These are phyloP conservation scores for Alternaria dauci DNA, from an alignment of 2,329 filamentous ascomycete species.

Conservation along the genomic window DNA sequence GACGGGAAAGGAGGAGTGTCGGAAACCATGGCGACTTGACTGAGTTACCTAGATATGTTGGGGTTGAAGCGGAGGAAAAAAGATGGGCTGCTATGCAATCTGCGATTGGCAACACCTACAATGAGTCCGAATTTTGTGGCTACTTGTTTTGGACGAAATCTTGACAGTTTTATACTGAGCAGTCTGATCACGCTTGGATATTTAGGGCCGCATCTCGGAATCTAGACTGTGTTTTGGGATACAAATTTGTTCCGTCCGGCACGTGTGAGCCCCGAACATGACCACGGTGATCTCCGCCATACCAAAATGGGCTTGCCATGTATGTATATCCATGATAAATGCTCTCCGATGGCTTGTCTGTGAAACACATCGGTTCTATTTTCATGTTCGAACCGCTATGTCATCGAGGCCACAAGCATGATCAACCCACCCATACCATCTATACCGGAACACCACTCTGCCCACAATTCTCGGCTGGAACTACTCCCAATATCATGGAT, in stretches of 20 bases:
- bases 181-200: neutral
- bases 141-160: neutral
- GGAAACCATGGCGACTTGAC: neutral
- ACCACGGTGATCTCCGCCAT: neutral
- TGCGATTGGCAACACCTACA: neutral
- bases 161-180: neutral
- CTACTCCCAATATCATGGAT: neutral
- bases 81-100: neutral
- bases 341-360: neutral
- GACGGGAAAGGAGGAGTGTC: slow-evolving; percentile 42
- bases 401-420: slow-evolving; percentile 56
- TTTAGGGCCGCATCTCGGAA: neutral
- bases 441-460: slow-evolving; percentile 58
- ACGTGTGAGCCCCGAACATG: neutral
- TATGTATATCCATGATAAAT: neutral
- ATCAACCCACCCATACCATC: slow-evolving; percentile 57
- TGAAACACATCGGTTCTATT: too few relatives aligned
- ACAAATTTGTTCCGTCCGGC: slow-evolving; percentile 3
- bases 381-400: neutral
- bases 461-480: slow-evolving; percentile 43
- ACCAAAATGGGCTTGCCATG: neutral
- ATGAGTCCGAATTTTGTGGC: neutral
- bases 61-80: neutral
- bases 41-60: neutral
- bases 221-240: neutral